These are phyloP conservation scores for Clonostachys rosea DNA, from an alignment of 2,329 filamentous ascomycete genomes.

Conservation along the genomic window DNA sequence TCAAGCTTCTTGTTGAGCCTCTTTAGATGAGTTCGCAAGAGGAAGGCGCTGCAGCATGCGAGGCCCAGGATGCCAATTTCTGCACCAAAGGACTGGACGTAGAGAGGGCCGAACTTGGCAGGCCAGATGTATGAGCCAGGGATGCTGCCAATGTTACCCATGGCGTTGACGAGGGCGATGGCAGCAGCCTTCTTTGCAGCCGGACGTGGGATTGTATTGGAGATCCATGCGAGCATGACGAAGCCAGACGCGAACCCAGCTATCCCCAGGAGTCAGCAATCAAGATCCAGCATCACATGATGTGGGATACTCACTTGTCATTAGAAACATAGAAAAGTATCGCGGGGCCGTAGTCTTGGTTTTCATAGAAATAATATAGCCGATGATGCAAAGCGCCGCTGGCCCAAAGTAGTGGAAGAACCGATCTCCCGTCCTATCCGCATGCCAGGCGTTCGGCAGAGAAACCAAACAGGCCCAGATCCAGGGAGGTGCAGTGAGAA, in stretches of 20 bases:
- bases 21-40: slow-evolving; percentile 58
- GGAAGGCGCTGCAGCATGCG: slow-evolving; percentile 57
- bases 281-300: no score
- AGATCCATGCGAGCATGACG: slow-evolving; percentile 63
- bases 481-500: slow-evolving; percentile 13
- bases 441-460: slow-evolving; percentile 64
- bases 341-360: slow-evolving; percentile 56
- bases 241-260: slow-evolving; percentile 53
- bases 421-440: slow-evolving; percentile 66
- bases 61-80: slow-evolving; percentile 63
- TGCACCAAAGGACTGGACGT: slow-evolving; percentile 58
- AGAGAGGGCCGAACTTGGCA: slow-evolving; percentile 32
- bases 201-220: slow-evolving; percentile 67
- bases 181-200: slow-evolving; percentile 65
- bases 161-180: slow-evolving; percentile 67
- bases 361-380: slow-evolving; percentile 64
- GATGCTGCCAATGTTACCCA: slow-evolving; percentile 47
- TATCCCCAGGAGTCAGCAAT: slow-evolving; percentile 64
- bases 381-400: slow-evolving; percentile 53
- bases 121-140: slow-evolving; percentile 68
- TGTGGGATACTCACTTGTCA: slow-evolving; percentile 18
- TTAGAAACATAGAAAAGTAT: slow-evolving; percentile 70
- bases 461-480: slow-evolving; percentile 32
- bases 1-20: slow-evolving; percentile 51
- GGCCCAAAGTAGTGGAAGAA: slow-evolving; percentile 64